Evolutionary conservation across 2,329 filamentous ascomycete species (phyloP).

Genomic region (Neofusicoccum ribis): DNA sequence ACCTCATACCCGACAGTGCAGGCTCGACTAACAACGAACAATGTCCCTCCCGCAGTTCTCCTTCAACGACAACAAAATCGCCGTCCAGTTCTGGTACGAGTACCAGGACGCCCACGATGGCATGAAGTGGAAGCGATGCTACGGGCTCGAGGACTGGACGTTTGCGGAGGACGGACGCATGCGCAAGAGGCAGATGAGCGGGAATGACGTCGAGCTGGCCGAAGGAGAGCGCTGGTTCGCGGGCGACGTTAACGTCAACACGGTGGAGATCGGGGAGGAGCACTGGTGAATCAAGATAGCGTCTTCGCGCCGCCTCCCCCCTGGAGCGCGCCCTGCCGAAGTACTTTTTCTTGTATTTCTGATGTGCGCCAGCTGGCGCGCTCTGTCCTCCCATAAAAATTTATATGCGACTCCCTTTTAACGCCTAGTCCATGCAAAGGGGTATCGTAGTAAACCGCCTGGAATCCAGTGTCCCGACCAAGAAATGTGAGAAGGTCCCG

Average conservation of each 20-base stretch:
- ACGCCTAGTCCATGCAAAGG: conserved; percentile 18
- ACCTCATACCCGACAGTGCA: background rate
- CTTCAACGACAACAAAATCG: conserved; percentile 73
- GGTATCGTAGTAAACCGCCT: conserved; percentile 18
- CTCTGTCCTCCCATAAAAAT: background rate
- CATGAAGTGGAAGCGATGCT: conserved; percentile 79
- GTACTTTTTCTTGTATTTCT: background rate
- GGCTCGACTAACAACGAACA: background rate
- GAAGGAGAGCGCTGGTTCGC: conserved; percentile 68
- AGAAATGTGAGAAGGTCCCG: background rate
- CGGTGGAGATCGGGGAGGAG: conserved; percentile 64
- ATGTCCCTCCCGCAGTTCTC: conserved; percentile 53
- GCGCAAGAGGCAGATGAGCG: conserved; percentile 75
- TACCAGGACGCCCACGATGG: conserved; percentile 66
- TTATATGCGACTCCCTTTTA: conserved; percentile 9
- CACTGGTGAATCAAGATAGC: conserved; percentile 57
- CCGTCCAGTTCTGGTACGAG: conserved; percentile 91
- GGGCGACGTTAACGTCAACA: conserved; percentile 68
- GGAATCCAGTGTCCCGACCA: background rate
- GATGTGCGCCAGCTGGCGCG: background rate
- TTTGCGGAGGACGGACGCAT: conserved; percentile 70
- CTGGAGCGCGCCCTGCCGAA: background rate
- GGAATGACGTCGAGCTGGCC: conserved; percentile 66
- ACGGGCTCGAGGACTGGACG: conserved; percentile 80
- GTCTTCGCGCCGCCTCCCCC: background rate